Evolutionary conservation across 2,329 filamentous ascomycete genomes (phyloP), one percentile per base, ranked within the genome.

Genomic region (Fusarium nematophilum): DNA sequence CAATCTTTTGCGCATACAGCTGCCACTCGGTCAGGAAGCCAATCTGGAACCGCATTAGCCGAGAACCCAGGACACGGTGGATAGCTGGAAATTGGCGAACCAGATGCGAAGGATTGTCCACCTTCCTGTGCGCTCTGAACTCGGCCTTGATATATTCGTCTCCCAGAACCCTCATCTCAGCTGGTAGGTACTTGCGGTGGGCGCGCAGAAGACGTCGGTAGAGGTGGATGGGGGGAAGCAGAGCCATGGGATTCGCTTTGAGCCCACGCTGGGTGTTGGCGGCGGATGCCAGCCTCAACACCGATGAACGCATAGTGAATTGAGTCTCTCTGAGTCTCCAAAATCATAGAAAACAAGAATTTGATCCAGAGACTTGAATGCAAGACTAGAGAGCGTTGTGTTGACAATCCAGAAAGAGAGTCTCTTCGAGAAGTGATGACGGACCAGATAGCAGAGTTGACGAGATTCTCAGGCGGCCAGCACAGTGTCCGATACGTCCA

Each of bases 11-110:
- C 2, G 93, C 93, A 72, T 98, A 99, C 46, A 92, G 79, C 75
- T 99, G 95, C 94, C 94, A 99, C 75, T 98, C 93, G 0, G 91
- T 94, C 66, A 99, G 82, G 75, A 99, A 99, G 2, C 94, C 95
- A 68, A 98, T 92, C 92, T 96, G 64, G 21, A 13, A 17, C 1
- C 11, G 5, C 11, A 43, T 69, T 54, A 70, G 54, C 43, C 37
- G 14, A 36, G 9, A 6, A 6, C 21, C 25, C 25, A 45, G 9
- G 5, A 9, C 21, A 6, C 7, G 47, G 15, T 7, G 14, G 7
- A 30, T 38, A 34, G 21, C 18, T 9, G 18, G 9, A 33, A 21
- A 25, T 31, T 7, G 27, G 74, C 86, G 59, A 81, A 96, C 93
- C 76, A 99, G 86, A 72, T 98, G 94, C 21, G 92, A 86, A 0